A percentile compares a stretch with the other conserved stretches of the same genome.
Evolutionary conservation across 164 flowering plant species (phyloP).

Genomic region (Macadamia tetraphylla): DNA sequence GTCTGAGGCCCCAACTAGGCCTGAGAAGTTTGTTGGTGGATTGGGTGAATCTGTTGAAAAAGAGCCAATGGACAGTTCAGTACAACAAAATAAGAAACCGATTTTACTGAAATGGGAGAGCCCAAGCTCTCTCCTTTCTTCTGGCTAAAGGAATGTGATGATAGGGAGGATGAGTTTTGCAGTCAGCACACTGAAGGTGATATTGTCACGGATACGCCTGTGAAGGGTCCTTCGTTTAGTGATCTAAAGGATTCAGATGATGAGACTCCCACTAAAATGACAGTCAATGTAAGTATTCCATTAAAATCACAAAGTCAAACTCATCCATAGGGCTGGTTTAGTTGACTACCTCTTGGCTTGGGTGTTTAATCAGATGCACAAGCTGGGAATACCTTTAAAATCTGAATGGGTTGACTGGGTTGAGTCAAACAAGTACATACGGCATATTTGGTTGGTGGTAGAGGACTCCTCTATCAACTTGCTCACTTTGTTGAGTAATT

Average conservation of each 20-base stretch:
- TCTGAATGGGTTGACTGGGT: too few relatives aligned
- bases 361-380: too few relatives aligned
- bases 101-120: conserved; percentile 29
- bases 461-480: too few relatives aligned
- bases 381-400: too few relatives aligned
- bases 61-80: conserved; percentile 13
- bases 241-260: conserved; percentile 81
- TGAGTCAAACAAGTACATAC: too few relatives aligned
- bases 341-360: not conserved
- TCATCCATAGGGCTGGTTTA: not conserved
- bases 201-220: conserved; percentile 21
- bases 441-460: too few relatives aligned
- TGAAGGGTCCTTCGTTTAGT: conserved; percentile 60
- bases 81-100: conserved; percentile 18
- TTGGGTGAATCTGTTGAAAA: not conserved
- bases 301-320: not conserved
- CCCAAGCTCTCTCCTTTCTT: conserved; percentile 65
- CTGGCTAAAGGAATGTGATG: conserved; percentile 76
- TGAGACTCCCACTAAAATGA: conserved; percentile 30
- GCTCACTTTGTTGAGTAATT: too few relatives aligned
- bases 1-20: conserved; percentile 35
- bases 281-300: conserved; percentile 38
- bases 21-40: conserved; percentile 17
- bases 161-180: conserved; percentile 25
- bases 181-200: conserved; percentile 38